Percentiles rank a stretch among this genome's conserved stretches.
Conservation (phyloP, 192 early-diverging fungal species). For the Dissophora globulifera region DNA sequence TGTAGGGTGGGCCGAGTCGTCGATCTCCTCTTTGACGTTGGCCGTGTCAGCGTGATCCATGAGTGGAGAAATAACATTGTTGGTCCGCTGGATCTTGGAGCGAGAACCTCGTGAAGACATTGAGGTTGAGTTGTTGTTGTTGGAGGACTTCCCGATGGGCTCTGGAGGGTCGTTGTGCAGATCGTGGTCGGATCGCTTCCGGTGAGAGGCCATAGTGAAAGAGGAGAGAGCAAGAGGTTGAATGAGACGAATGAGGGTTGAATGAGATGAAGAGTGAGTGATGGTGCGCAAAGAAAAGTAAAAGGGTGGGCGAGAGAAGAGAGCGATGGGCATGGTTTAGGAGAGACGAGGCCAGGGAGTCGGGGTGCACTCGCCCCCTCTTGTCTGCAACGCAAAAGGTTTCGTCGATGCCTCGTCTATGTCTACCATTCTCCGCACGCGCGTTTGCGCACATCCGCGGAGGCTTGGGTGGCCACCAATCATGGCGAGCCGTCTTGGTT, state of each 20-base stretch:
- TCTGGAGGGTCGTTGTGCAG: too few relatives aligned
- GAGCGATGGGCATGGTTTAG: too few relatives aligned
- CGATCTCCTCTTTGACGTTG: constrained; percentile 6
- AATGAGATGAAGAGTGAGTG: background rate
- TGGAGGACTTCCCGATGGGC: too few relatives aligned
- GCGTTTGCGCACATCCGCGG: too few relatives aligned
- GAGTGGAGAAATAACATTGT: background rate
- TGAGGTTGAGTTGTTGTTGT: too few relatives aligned
- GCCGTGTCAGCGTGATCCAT: background rate
- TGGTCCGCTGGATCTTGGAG: background rate
- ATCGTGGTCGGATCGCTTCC: background rate
- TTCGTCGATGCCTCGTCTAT: too few relatives aligned
- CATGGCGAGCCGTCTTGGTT: background rate
- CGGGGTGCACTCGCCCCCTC: background rate
- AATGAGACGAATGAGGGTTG: background rate
- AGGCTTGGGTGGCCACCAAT: too few relatives aligned
- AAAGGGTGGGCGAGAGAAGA: background rate
- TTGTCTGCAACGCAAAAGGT: background rate
- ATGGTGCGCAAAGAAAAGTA: background rate
- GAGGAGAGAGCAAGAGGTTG: background rate
- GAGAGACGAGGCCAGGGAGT: background rate
- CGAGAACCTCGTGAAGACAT: too few relatives aligned
- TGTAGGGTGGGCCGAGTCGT: background rate
- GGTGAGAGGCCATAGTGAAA: background rate
- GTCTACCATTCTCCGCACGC: too few relatives aligned